Base-by-base conservation (phyloP, 176 grass and related monocot genomes). In the Saccharum spontaneum region DNA sequence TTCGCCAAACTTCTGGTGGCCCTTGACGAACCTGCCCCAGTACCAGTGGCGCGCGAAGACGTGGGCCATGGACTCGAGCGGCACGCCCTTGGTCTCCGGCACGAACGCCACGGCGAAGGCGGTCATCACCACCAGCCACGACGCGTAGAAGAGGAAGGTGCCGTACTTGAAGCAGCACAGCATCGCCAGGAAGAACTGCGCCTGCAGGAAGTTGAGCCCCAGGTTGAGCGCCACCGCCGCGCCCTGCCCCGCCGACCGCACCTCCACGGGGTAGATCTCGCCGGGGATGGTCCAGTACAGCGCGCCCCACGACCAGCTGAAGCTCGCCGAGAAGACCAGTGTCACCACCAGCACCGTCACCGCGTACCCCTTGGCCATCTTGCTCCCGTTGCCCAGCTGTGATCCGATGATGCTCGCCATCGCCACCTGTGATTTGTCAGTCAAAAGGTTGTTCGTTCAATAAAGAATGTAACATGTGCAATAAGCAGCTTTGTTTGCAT, bases 231-330 rank as follows among this genome's bases (percentile, higher is more conserved):
- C 93, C 79, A 95, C 93, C 1, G 82, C 89, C 33, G 77, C 45
- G 65, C 85, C 89, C 83, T 97, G 94, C 74, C 91, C 94, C 20
- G 89, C 89, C 61, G 94, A 97, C 40, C 91, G 65, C 61, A 97
- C 77, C 89, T 97, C 94, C 52, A 97, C 91, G 1, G 94, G 94
- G 83, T 94, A 97, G 38, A 94, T 97, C 89, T 97, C 91, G 50
- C 94, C 83, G 7, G 91, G 94, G 54, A 97, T 70, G 50, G 88
- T 79, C 94, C 94, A 97, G 84, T 75, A 92, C 49, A 97, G 67
- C 33, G 94, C 91, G 16, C 94, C 94, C 94, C 94, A 97, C 28
- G 94, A 97, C 87, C 85, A 97, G 68, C 94, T 93, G 85, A 93
- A 97, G 44, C 87, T 93, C 5, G 89, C 94, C 3, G 94, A 88